phyloP scores from a whole-genome alignment of 2,329 filamentous ascomycete species.

The Venturia effusa region DNA sequence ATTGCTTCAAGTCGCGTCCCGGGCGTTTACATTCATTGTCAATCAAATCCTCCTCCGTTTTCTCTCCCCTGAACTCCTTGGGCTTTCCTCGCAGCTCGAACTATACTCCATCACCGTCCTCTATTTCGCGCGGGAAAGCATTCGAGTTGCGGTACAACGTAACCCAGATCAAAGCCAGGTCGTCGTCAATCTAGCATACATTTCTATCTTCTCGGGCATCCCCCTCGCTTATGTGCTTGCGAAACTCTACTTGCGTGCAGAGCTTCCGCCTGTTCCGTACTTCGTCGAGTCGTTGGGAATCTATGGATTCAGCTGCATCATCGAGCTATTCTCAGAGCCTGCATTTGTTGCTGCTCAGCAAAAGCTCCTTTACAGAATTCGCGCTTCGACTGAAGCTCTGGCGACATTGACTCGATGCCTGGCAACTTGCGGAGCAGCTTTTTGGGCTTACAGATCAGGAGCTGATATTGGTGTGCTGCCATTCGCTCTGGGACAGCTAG shows the following conservation, averaged over 20 bases:
- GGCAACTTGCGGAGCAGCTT: conserved; percentile 59
- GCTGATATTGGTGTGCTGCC: conserved; percentile 64
- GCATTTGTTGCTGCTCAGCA: conserved; percentile 82
- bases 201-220: conserved; percentile 60
- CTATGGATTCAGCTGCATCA: conserved; percentile 46
- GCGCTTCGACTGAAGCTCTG: conserved; percentile 71
- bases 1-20: conserved; percentile 75
- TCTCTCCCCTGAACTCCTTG: conserved; percentile 73
- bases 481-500: conserved; percentile 78
- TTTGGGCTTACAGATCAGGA: conserved; percentile 46
- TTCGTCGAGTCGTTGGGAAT: conserved; percentile 46
- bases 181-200: conserved; percentile 78
- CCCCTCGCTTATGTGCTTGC: conserved; percentile 54
- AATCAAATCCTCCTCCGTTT: conserved; percentile 87
- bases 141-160: conserved; percentile 84
- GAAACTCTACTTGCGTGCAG: conserved; percentile 51
- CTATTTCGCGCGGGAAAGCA: conserved; percentile 84
- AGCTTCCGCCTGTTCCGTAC: conserved; percentile 48
- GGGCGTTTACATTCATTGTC: conserved; percentile 76
- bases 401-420: conserved; percentile 71
- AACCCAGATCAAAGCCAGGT: conserved; percentile 55
- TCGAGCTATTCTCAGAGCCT: conserved; percentile 80
- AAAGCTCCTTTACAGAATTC: conserved; percentile 64
- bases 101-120: conserved; percentile 88
- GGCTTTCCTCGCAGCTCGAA: conserved; percentile 80